A percentile compares a stretch with the other conserved stretches of the same genome.
These are phyloP conservation scores for Heteromeles arbutifolia DNA, from an alignment of 306 rosid species.

Conservation along the genomic window DNA sequence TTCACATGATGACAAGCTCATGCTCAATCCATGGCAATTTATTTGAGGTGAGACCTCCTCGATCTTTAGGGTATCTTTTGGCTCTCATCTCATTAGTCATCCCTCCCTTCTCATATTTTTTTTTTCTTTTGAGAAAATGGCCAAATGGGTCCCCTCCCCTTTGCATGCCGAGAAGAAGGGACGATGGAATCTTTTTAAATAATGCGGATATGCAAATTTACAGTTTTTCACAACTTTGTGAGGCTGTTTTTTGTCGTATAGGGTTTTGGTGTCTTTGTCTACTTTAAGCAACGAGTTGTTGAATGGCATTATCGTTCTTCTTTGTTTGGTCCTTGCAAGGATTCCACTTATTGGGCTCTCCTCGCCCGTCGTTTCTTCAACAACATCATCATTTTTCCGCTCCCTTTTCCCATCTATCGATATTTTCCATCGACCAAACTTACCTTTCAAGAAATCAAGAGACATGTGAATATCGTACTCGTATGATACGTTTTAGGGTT, in stretches of 20 bases:
- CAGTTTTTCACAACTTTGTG: conserved; percentile 23
- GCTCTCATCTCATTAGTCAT: conserved; percentile 13
- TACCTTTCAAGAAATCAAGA: not conserved
- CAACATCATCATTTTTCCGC: conserved; percentile 26
- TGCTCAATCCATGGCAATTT: conserved; percentile 29
- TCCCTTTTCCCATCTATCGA: not conserved
- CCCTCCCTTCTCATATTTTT: not conserved
- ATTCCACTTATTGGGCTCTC: conserved; percentile 42
- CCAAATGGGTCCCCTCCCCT: conserved; percentile 15
- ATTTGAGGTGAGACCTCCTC: conserved; percentile 32
- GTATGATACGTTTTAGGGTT: not conserved
- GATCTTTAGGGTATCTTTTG: conserved; percentile 37
- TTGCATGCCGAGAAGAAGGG: not conserved
- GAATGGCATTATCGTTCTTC: conserved; percentile 33
- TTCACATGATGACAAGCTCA: conserved; percentile 69
- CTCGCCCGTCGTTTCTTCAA: conserved; percentile 23
- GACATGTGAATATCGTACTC: not conserved
- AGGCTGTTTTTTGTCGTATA: conserved; percentile 44
- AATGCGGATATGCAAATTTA: conserved; percentile 18
- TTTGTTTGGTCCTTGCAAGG: conserved; percentile 34
- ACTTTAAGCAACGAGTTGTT: conserved; percentile 37
- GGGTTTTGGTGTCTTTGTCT: conserved; percentile 48
- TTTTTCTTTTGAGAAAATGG: not conserved
- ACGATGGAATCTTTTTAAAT: conserved; percentile 42
- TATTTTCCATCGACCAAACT: not conserved